Base-by-base conservation (phyloP, 345 rosid species). In the Acer saccharum region DNA sequence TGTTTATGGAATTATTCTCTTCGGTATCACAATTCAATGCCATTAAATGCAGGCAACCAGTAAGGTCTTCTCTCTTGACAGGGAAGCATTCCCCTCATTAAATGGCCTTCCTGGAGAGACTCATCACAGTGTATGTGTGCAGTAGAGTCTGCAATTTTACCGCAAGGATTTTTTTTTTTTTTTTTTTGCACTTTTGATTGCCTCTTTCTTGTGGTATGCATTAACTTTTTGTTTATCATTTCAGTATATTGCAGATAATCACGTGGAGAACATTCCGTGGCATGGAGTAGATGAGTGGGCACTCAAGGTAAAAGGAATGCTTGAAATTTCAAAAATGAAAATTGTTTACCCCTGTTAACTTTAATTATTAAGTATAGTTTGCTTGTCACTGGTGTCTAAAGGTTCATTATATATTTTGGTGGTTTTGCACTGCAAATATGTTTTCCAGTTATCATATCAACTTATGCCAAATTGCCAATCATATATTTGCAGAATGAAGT, bases 21-120 rank as follows among this genome's bases (percentile, higher is more conserved):
- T 48, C 29, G 21, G 69, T 13, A 76, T 87, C 65, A 83, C 65
- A 0, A 17, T 68, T 27, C 32, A 69, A 74, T 71, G 55, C 66
- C n/a, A 69, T 63, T 57, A 48, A 68, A 39, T 83, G 83, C 80
- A 95, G 99, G 97, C 93, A 10, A 80, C 87, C 39, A 90, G 90
- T 77, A 96, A 87, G 90, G 88, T 94, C 66, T 87, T 89, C 84
- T 96, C 99, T 0, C 91, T 96, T 60, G 99, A 96, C 73, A 90
- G 98, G 84, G 97, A 91, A 76, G 94, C 94, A 62, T 96, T 89
- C 84, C 97, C 97, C 73, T 92, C 93, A 46, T 77, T 92, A 83
- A 93, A 89, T 48, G 98, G 97, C 84, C 87, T 94, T 25, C 97
- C 98, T 1, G 97, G 97, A 71, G 97, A 91, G 83, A 91, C 97